These are phyloP conservation scores for Colletotrichum falcatum DNA, from an alignment of 2,329 filamentous ascomycete genomes.

Conservation along the genomic window DNA sequence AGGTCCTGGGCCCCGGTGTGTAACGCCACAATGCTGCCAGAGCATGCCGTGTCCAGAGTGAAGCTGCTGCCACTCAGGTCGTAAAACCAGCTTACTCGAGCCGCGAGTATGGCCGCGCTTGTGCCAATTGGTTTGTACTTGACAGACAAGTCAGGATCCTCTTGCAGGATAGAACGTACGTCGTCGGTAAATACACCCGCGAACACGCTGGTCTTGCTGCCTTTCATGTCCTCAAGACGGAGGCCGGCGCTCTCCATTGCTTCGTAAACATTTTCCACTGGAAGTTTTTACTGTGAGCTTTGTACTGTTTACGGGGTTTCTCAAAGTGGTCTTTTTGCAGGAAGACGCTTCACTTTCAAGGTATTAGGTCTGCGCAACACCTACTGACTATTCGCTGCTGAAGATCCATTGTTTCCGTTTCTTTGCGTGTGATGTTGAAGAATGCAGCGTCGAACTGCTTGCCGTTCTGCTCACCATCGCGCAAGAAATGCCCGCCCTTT, in stretches of 20 bases:
- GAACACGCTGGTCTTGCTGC: constrained; percentile 59
- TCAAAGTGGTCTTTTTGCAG: background rate
- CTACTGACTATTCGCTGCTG: background rate
- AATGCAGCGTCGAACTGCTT: constrained; percentile 45
- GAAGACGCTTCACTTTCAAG: background rate
- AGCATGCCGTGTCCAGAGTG: constrained; percentile 52
- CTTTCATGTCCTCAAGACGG: constrained; percentile 39
- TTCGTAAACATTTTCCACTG: constrained; percentile 47
- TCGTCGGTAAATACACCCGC: constrained; percentile 61
- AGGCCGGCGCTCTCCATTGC: constrained; percentile 53
- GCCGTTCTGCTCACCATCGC: constrained; percentile 44
- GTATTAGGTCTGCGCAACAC: background rate
- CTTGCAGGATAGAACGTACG: constrained; percentile 25
- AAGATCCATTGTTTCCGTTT: constrained; percentile 42
- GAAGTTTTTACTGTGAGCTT: constrained; percentile 43
- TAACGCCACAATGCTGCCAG: constrained; percentile 48
- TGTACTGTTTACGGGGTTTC: too few relatives aligned
- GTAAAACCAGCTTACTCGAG: constrained; percentile 42
- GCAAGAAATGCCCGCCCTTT: constrained; percentile 13
- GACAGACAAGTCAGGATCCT: constrained; percentile 61
- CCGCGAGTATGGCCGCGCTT: constrained; percentile 43
- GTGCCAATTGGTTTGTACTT: constrained; percentile 45
- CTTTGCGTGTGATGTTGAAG: constrained; percentile 43
- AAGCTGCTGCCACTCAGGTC: constrained; percentile 48
- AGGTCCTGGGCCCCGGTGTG: constrained; percentile 49